Evolutionary conservation across 148 eudicot genomes (phyloP).

Genomic region (Polygonum maritimum): DNA sequence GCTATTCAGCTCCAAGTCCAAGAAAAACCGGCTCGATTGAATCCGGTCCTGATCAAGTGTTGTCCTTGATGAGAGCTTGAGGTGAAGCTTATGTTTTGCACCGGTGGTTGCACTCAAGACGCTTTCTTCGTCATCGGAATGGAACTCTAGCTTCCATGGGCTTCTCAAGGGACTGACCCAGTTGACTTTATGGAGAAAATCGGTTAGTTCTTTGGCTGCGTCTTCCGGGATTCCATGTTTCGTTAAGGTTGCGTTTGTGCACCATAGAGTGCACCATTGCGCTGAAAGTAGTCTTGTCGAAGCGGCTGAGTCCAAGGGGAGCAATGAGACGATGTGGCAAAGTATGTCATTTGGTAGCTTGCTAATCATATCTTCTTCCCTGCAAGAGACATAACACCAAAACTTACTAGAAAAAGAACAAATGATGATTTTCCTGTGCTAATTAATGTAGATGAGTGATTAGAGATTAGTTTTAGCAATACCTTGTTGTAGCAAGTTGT

Average conservation of each 20-base stretch:
- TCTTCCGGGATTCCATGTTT: slow-evolving; percentile 7
- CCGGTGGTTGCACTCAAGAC: slow-evolving; percentile 7
- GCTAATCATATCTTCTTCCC: not conserved
- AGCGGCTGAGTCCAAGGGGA: not conserved
- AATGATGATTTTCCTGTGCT: not conserved
- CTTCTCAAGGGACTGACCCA: not conserved
- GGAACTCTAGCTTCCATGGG: slow-evolving; percentile 15
- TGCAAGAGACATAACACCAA: too few species aligned
- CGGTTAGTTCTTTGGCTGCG: not conserved
- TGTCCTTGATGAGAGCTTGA: slow-evolving; percentile 10
- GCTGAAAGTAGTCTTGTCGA: not conserved
- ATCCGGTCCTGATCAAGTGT: not conserved
- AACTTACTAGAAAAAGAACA: too few species aligned
- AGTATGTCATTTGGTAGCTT: slow-evolving; percentile 9
- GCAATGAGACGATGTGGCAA: not conserved
- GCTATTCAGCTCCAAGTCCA: slow-evolving; percentile 10
- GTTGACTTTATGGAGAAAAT: slow-evolving; percentile 3
- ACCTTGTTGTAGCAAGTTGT: not conserved
- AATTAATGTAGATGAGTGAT: not conserved
- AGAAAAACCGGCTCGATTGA: slow-evolving; percentile 3
- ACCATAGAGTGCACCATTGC: not conserved
- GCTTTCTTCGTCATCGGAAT: not conserved
- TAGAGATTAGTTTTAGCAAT: not conserved
- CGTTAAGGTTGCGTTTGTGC: not conserved
- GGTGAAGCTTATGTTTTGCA: slow-evolving; percentile 10